Conservation (phyloP, 495 filamentous ascomycete genomes). For the Hypoxylon fragiforme region DNA sequence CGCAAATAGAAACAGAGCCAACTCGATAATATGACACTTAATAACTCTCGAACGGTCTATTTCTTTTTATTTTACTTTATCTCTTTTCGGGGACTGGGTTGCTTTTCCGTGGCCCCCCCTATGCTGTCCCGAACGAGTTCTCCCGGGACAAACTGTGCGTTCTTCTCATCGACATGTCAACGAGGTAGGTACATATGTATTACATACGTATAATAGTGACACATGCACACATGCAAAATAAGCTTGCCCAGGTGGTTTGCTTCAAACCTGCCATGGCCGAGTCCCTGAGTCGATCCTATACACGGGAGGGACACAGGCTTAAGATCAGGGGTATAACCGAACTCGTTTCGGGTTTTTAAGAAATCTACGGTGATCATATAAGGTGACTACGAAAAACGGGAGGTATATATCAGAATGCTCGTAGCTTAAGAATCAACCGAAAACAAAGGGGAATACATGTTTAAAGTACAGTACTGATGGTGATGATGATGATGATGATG, state of each 20-base stretch:
- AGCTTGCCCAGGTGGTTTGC: too few relatives aligned
- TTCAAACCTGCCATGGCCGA: too few relatives aligned
- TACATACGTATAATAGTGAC: too few relatives aligned
- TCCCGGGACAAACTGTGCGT: too few relatives aligned
- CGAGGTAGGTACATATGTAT: too few relatives aligned
- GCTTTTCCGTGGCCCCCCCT: too few relatives aligned
- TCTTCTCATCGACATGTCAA: too few relatives aligned
- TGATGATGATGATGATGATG: too few relatives aligned
- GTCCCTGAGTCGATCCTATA: not conserved
- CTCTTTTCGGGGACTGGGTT: too few relatives aligned
- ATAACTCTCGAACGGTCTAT: not conserved
- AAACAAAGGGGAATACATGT: slow-evolving; percentile 35
- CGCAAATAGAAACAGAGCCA: slow-evolving; percentile 3
- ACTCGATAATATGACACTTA: slow-evolving; percentile 1
- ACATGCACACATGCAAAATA: too few relatives aligned
- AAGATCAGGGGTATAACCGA: not conserved
- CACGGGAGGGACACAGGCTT: not conserved
- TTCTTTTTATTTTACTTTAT: not conserved
- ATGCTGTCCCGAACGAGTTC: too few relatives aligned
- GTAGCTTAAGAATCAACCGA: slow-evolving; percentile 11
- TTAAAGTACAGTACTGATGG: slow-evolving; percentile 24
- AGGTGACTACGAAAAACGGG: not conserved
- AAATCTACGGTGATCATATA: slow-evolving; percentile 8
- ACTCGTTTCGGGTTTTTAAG: not conserved
- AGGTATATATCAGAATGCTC: slow-evolving; percentile 32